Evolutionary conservation across 176 grass and related monocot genomes (phyloP).

Genomic region (Ensete ventricosum): DNA sequence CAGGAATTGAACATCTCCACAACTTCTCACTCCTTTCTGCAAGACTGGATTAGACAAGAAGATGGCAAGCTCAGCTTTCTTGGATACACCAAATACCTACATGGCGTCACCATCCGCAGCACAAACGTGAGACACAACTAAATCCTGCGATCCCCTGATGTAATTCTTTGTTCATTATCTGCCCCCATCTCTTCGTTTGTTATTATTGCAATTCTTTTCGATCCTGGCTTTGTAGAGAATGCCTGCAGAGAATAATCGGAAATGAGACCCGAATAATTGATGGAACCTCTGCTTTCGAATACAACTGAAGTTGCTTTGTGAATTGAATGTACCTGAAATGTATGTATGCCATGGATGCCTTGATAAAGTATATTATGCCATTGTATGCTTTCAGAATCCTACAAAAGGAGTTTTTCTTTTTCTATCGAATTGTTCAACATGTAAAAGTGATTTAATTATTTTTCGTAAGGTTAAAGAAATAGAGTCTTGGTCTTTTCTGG

Average conservation of each 20-base stretch:
- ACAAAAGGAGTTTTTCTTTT: too few species aligned
- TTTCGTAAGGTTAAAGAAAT: too few species aligned
- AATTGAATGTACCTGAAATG: too few species aligned
- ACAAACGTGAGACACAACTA: conserved; percentile 77
- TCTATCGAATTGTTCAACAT: too few species aligned
- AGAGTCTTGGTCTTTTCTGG: too few species aligned
- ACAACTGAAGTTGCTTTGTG: too few species aligned
- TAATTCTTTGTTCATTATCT: neutral
- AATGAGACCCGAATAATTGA: neutral
- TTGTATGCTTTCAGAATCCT: too few species aligned
- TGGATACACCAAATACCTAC: conserved; percentile 96
- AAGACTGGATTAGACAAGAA: conserved; percentile 93
- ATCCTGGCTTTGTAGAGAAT: neutral
- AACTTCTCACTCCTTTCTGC: conserved; percentile 58
- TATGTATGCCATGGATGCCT: too few species aligned
- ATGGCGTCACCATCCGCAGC: conserved; percentile 72
- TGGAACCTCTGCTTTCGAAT: too few species aligned
- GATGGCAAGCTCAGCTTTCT: conserved; percentile 94
- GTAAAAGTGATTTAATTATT: too few species aligned
- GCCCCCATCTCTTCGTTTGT: neutral
- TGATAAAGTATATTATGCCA: too few species aligned
- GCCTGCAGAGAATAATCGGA: neutral
- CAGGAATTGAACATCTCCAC: conserved; percentile 76
- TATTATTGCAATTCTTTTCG: neutral
- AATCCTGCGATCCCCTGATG: conserved; percentile 8